These are phyloP conservation scores for Aspergillus sergii DNA, from an alignment of 2,329 filamentous ascomycete species.

Conservation along the genomic window DNA sequence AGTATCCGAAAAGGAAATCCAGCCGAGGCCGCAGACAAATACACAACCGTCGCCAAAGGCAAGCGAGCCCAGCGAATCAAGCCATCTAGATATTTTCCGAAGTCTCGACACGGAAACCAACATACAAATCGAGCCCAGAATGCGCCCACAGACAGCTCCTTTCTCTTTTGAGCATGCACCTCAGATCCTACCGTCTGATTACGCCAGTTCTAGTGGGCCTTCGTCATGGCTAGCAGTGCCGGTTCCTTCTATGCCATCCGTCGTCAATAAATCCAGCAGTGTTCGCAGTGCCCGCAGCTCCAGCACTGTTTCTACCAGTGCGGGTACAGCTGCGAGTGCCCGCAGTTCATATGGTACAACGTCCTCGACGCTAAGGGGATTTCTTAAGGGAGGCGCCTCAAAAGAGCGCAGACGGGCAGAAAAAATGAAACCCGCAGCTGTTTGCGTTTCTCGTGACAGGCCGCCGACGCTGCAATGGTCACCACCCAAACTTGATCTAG, in stretches of 20 bases:
- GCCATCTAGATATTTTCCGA: constrained; percentile 25
- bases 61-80: constrained; percentile 8
- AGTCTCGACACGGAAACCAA: constrained; percentile 19
- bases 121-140: constrained; percentile 20
- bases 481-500: constrained; percentile 39
- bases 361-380: constrained; percentile 39
- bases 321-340: constrained; percentile 32
- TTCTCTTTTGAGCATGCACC: constrained; percentile 20
- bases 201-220: constrained; percentile 21
- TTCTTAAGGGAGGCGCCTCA: constrained; percentile 33
- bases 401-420: constrained; percentile 34
- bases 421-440: constrained; percentile 26
- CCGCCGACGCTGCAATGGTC: constrained; percentile 42
- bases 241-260: constrained; percentile 32
- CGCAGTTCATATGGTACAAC: constrained; percentile 39
- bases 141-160: constrained; percentile 31
- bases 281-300: constrained; percentile 42
- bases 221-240: constrained; percentile 34
- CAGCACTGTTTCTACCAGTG: constrained; percentile 38
- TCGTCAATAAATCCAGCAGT: constrained; percentile 33
- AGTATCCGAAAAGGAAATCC: constrained; percentile 31
- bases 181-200: constrained; percentile 27
- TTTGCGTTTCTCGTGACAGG: constrained; percentile 34
- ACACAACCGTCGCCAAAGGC: constrained; percentile 11
- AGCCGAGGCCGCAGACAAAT: constrained; percentile 22